Evolutionary conservation across 352 stramenopile species (phyloP).

Genomic region (Saprolegnia diclina): DNA sequence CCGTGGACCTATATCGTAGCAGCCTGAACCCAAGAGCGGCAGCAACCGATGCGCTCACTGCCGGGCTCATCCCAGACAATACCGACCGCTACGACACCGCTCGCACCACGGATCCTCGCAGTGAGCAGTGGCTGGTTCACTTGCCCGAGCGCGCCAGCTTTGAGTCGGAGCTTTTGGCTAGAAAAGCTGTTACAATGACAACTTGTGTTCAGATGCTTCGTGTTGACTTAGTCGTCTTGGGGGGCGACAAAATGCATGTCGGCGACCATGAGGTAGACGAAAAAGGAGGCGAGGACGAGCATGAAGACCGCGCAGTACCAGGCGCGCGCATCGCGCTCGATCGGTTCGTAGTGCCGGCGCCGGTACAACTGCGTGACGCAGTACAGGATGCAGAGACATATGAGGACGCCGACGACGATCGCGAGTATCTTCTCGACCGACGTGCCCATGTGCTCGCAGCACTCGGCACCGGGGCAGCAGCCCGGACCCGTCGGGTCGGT

Average conservation of each 20-base stretch:
- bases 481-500: slow-evolving; percentile 23
- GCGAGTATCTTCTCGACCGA: slow-evolving; percentile 38
- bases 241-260: slow-evolving; percentile 23
- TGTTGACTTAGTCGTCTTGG: not conserved
- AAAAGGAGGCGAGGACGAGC: slow-evolving; percentile 55
- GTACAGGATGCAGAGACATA: slow-evolving; percentile 41
- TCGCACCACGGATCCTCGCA: too few relatives aligned
- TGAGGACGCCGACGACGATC: slow-evolving; percentile 35
- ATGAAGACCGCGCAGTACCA: slow-evolving; percentile 58
- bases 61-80: too few relatives aligned
- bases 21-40: too few relatives aligned
- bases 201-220: not conserved
- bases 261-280: slow-evolving; percentile 58
- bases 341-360: slow-evolving; percentile 55
- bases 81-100: too few relatives aligned
- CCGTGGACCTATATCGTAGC: too few relatives aligned
- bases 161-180: too few relatives aligned
- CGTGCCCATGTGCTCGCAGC: slow-evolving; percentile 16
- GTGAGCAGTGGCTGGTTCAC: too few relatives aligned
- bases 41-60: too few relatives aligned
- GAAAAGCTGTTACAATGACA: too few relatives aligned
- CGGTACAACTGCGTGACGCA: slow-evolving; percentile 51
- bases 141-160: too few relatives aligned
- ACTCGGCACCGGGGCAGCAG: slow-evolving; percentile 30
- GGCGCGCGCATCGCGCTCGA: slow-evolving; percentile 54